Evolutionary conservation across 768 basidiomycete species (phyloP).

Genomic region (Tricholoma sp.): DNA sequence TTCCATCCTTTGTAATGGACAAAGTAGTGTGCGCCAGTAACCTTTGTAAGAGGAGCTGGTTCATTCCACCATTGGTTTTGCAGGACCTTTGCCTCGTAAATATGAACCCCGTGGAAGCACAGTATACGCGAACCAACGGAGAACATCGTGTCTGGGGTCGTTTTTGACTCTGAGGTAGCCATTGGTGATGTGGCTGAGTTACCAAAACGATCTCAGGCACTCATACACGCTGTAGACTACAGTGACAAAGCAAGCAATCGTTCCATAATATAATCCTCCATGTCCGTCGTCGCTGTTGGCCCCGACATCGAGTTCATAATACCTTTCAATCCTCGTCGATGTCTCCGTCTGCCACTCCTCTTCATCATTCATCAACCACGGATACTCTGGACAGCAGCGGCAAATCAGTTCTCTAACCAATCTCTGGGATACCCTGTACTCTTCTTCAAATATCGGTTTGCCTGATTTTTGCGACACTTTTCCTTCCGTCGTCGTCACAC

Average conservation of each 20-base stretch:
- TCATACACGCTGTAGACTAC: too few species aligned
- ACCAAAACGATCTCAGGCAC: not conserved
- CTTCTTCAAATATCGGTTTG: not conserved
- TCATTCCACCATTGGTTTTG: conserved; percentile 60
- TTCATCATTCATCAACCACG: not conserved
- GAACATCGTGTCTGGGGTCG: conserved; percentile 35
- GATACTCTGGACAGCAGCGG: not conserved
- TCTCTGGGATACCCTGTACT: not conserved
- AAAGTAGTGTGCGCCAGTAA: conserved; percentile 78
- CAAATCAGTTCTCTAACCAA: not conserved
- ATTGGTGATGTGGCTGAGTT: not conserved
- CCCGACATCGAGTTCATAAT: not conserved
- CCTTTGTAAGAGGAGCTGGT: conserved; percentile 51
- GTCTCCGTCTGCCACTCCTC: not conserved
- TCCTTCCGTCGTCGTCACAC: not conserved
- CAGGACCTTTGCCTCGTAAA: conserved; percentile 95
- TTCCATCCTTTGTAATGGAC: conserved; percentile 99
- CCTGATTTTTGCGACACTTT: not conserved
- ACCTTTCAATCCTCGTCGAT: not conserved
- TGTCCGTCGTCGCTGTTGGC: not conserved
- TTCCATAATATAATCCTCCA: not conserved
- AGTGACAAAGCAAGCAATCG: not conserved
- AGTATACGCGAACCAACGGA: conserved; percentile 72
- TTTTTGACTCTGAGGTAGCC: conserved; percentile 19
- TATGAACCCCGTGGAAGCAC: conserved; percentile 92